Evolutionary conservation across 2,329 filamentous ascomycete genomes (phyloP).

Genomic region (Phyllosticta capitalensis): DNA sequence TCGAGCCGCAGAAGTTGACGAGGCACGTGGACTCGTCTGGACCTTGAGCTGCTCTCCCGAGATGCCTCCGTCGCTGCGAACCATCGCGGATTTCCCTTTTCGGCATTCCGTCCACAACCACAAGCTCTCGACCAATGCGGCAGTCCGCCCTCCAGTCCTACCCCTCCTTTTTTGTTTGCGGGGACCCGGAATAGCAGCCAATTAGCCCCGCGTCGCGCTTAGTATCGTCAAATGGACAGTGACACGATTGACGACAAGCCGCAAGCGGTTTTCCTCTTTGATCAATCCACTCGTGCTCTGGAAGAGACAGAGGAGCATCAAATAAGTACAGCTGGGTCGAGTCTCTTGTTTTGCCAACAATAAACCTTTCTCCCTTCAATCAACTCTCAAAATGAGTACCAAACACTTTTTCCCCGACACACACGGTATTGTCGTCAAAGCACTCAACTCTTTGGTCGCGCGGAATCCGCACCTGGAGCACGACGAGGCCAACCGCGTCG

Average conservation of each 20-base stretch:
- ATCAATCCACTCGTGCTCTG: neutral
- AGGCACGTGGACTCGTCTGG: neutral
- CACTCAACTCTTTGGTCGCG: slow-evolving; percentile 37
- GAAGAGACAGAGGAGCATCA: neutral
- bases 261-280: neutral
- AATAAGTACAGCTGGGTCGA: neutral
- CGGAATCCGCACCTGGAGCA: slow-evolving; percentile 36
- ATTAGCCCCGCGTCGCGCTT: neutral
- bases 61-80: neutral
- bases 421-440: slow-evolving; percentile 41
- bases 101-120: slow-evolving; percentile 3
- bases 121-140: slow-evolving; percentile 5
- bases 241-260: neutral
- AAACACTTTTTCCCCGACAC: slow-evolving; percentile 47
- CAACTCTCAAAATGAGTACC: slow-evolving; percentile 34
- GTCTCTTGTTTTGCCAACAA: neutral
- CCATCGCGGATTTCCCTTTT: slow-evolving; percentile 3
- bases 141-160: slow-evolving; percentile 1
- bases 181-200: neutral
- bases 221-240: neutral
- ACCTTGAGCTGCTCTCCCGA: neutral
- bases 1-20: neutral
- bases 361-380: no score
- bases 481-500: slow-evolving; percentile 39
- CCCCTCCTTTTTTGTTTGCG: slow-evolving; percentile 3